Conservation (phyloP, 1,139 yeast species). For the Blastobotrys apis region DNA sequence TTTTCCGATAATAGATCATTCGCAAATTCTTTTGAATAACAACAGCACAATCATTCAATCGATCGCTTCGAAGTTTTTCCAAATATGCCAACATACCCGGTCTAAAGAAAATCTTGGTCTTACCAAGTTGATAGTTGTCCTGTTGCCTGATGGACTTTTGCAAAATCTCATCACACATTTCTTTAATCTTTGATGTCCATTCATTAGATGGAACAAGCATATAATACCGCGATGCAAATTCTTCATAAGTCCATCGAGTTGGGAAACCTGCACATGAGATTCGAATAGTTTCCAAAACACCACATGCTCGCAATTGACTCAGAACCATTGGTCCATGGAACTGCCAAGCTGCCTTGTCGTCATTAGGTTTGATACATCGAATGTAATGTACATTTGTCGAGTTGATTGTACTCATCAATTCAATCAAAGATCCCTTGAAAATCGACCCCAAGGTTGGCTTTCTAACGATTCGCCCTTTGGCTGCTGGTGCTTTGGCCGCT, state of each 20-base stretch:
- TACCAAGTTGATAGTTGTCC: conserved; percentile 72
- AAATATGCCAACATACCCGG: conserved; percentile 90
- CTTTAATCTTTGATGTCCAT: conserved; percentile 60
- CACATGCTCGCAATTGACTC: conserved; percentile 95
- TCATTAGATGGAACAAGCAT: conserved; percentile 67
- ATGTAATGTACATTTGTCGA: conserved; percentile 95
- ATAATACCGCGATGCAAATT: conserved; percentile 87
- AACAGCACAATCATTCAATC: conserved; percentile 71
- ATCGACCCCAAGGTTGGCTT: conserved; percentile 95
- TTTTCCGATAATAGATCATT: conserved; percentile 58
- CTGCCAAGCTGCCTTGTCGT: conserved; percentile 90
- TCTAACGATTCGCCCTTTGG: conserved; percentile 44
- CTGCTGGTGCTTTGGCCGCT: conserved; percentile 38
- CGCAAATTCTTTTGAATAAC: conserved; percentile 83
- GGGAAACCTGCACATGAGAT: conserved; percentile 99
- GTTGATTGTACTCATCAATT: conserved; percentile 86
- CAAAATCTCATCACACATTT: conserved; percentile 65
- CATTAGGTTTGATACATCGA: conserved; percentile 96
- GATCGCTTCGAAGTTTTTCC: conserved; percentile 79
- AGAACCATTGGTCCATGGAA: conserved; percentile 94
- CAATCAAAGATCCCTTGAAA: conserved; percentile 88
- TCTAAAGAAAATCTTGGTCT: conserved; percentile 84
- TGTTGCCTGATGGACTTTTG: conserved; percentile 57
- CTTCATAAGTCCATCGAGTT: conserved; percentile 91
- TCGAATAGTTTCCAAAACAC: conserved; percentile 94